phyloP scores from a whole-genome alignment of 2,329 filamentous ascomycete species.

The Talaromyces sp. region DNA sequence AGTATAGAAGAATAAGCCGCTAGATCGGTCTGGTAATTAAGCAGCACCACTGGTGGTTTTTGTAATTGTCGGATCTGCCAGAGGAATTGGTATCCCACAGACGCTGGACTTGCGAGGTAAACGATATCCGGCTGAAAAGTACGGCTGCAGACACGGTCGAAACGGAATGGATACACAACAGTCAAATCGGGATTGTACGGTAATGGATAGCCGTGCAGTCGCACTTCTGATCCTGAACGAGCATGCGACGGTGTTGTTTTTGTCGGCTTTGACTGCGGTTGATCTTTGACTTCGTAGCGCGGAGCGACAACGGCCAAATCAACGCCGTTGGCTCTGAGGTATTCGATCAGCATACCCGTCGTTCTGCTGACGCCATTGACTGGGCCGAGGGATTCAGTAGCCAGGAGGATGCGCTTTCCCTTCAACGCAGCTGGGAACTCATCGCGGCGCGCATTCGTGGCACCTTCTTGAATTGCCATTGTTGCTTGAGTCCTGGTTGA shows the following conservation, averaged over 20 bases:
- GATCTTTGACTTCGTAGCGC: conserved; percentile 36
- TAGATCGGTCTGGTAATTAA: conserved; percentile 71
- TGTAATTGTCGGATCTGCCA: conserved; percentile 63
- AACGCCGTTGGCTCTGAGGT: conserved; percentile 61
- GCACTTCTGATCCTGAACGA: conserved; percentile 40
- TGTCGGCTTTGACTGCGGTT: conserved; percentile 51
- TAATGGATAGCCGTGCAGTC: conserved; percentile 60
- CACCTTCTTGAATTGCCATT: conserved; percentile 5
- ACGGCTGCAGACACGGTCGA: conserved; percentile 58
- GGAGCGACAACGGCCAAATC: conserved; percentile 66
- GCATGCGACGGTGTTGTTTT: conserved; percentile 31
- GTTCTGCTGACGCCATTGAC: conserved; percentile 72
- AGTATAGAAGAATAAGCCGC: conserved; percentile 67
- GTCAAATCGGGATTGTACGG: conserved; percentile 70
- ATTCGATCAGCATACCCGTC: conserved; percentile 66
- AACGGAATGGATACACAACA: conserved; percentile 65
- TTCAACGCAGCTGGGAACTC: conserved; percentile 48
- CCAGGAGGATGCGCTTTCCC: conserved; percentile 62
- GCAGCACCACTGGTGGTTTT: conserved; percentile 57
- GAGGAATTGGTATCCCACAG: conserved; percentile 67
- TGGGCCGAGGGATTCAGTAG: conserved; percentile 68
- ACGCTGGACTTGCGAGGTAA: conserved; percentile 67
- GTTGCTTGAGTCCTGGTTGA: neutral
- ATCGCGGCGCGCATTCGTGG: conserved; percentile 13
- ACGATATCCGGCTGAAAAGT: conserved; percentile 67